Percentiles rank a stretch among this genome's conserved stretches.
Evolutionary conservation across 2,329 filamentous ascomycete species (phyloP).

Genomic region (Orbilia quercus): DNA sequence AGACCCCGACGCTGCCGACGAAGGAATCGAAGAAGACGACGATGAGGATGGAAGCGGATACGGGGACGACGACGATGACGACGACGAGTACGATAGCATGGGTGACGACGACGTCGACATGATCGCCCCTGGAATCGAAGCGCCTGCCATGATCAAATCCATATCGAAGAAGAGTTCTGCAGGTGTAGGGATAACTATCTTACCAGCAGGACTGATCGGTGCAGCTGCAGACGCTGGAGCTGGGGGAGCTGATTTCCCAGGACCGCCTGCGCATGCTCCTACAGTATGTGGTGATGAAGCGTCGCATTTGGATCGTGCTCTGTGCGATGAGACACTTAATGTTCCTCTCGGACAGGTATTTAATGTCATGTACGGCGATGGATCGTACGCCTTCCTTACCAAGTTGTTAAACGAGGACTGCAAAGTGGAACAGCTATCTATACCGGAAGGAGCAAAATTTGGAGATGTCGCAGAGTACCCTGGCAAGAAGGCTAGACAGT

Average conservation of each 20-base stretch:
- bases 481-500: constrained; percentile 79
- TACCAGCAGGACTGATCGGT: constrained; percentile 61
- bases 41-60: constrained; percentile 71
- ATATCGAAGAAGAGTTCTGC: constrained; percentile 78
- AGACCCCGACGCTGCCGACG: constrained; percentile 69
- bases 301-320: constrained; percentile 77
- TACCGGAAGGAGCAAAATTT: constrained; percentile 67
- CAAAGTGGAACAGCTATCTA: constrained; percentile 86
- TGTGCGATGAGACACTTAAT: constrained; percentile 86
- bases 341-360: constrained; percentile 94
- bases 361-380: constrained; percentile 83
- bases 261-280: constrained; percentile 80
- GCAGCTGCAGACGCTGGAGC: constrained; percentile 60
- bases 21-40: constrained; percentile 75
- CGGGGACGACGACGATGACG: constrained; percentile 69
- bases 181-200: constrained; percentile 62
- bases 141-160: constrained; percentile 65
- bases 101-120: constrained; percentile 64
- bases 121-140: constrained; percentile 68
- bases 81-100: constrained; percentile 72
- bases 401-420: constrained; percentile 88
- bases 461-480: constrained; percentile 73
- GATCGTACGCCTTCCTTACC: constrained; percentile 81
- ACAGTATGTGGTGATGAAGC: constrained; percentile 85
- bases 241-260: constrained; percentile 78